phyloP scores from a whole-genome alignment of 2,329 filamentous ascomycete genomes.

The Aspergillus ochraceus region DNA sequence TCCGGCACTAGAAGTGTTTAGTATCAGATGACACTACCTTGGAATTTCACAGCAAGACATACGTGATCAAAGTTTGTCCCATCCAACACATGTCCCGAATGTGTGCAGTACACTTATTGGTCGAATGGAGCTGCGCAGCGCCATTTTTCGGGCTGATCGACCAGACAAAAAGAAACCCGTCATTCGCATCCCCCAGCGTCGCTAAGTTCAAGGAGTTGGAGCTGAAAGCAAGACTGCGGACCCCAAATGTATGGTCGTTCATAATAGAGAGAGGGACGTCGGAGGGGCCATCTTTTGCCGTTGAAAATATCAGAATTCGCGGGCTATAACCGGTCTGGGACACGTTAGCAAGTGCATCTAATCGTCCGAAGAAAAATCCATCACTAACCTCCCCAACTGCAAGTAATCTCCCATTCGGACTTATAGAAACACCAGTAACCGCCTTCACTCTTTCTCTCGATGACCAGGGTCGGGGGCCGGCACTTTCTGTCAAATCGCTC shows the following conservation, averaged over 20 bases:
- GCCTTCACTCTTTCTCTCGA: slow-evolving; percentile 92
- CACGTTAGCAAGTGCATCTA: slow-evolving; percentile 26
- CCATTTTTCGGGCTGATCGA: slow-evolving; percentile 79
- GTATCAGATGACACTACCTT: not conserved
- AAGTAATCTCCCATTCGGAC: slow-evolving; percentile 80
- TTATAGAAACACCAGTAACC: slow-evolving; percentile 85
- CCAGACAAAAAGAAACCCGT: slow-evolving; percentile 94
- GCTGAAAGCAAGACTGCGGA: slow-evolving; percentile 86
- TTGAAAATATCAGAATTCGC: slow-evolving; percentile 83
- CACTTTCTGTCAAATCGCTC: slow-evolving; percentile 59
- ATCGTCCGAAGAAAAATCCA: not conserved
- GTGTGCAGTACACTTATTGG: slow-evolving; percentile 88
- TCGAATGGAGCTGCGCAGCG: slow-evolving; percentile 74
- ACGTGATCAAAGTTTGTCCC: slow-evolving; percentile 76
- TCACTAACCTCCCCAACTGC: slow-evolving; percentile 77
- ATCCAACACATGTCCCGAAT: slow-evolving; percentile 90
- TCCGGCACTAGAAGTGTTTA: slow-evolving; percentile 57
- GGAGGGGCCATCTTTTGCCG: slow-evolving; percentile 71
- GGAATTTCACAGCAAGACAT: slow-evolving; percentile 25
- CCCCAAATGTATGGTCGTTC: slow-evolving; percentile 86
- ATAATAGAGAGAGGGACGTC: slow-evolving; percentile 83
- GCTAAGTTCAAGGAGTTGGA: slow-evolving; percentile 82
- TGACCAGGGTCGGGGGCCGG: slow-evolving; percentile 72
- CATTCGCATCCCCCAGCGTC: slow-evolving; percentile 83
- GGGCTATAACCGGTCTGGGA: slow-evolving; percentile 81